Percentiles rank a stretch among this genome's conserved stretches.
Conservation (phyloP, 345 rosid species). For the Eucalyptus sp. region DNA sequence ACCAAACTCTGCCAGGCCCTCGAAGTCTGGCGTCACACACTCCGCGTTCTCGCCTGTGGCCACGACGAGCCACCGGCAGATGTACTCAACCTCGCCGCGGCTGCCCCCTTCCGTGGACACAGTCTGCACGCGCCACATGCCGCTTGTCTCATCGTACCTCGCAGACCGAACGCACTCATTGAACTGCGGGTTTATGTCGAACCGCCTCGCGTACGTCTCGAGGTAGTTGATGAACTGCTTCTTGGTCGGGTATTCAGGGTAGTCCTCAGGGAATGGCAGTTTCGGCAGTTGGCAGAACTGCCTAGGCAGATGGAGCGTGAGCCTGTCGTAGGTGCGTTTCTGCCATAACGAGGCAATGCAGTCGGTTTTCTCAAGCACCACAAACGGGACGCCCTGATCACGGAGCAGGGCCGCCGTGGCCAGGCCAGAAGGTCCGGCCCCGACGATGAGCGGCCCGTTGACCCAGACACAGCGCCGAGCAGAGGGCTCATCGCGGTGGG, state of each 20-base stretch:
- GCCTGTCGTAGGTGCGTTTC: conserved; percentile 67
- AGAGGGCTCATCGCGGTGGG: conserved; percentile 27
- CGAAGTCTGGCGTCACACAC: conserved; percentile 55
- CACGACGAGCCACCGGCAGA: conserved; percentile 91
- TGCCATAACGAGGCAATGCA: conserved; percentile 90
- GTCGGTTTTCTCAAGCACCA: conserved; percentile 67
- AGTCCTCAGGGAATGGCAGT: conserved; percentile 62
- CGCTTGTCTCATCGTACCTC: conserved; percentile 64
- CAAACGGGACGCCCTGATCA: conserved; percentile 60
- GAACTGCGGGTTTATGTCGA: conserved; percentile 65
- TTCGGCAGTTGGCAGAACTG: conserved; percentile 81
- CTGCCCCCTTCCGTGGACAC: conserved; percentile 8
- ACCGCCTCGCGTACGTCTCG: conserved; percentile 48
- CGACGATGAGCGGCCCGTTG: conserved; percentile 70
- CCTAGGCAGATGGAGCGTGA: conserved; percentile 76
- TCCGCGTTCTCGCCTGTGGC: conserved; percentile 97
- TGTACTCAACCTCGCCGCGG: conserved; percentile 59
- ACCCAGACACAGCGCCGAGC: conserved; percentile 50
- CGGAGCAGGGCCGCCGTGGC: conserved; percentile 78
- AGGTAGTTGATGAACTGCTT: conserved; percentile 65
- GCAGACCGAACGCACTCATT: conserved; percentile 82
- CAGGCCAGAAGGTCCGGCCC: conserved; percentile 83
- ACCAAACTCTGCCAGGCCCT: conserved; percentile 51
- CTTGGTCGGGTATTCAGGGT: conserved; percentile 65
- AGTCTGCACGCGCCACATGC: conserved; percentile 75